Evolutionary conservation across 345 rosid genomes (phyloP).

Genomic region (Dovyalis caffra): DNA sequence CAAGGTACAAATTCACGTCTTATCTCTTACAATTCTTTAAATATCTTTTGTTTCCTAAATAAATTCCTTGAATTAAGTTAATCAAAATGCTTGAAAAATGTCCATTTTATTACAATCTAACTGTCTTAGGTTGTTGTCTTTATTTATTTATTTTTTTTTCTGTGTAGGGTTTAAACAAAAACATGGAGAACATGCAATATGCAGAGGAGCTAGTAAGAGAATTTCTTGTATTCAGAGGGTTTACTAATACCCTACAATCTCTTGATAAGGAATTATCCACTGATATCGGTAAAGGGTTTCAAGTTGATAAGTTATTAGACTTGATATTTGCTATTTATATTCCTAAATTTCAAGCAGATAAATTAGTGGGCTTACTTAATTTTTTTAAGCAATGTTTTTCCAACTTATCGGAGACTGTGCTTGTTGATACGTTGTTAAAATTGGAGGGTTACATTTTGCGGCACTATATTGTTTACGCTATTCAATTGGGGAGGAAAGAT

Average conservation of each 20-base stretch:
- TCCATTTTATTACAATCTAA: background rate
- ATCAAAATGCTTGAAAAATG: too few species aligned
- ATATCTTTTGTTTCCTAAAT: too few species aligned
- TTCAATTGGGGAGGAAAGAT: conserved; percentile 47
- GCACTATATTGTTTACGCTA: conserved; percentile 47
- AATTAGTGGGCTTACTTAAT: conserved; percentile 40
- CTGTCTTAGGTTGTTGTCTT: background rate
- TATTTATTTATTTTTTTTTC: background rate
- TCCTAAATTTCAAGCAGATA: conserved; percentile 56
- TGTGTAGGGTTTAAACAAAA: background rate
- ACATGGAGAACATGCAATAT: conserved; percentile 68
- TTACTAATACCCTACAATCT: conserved; percentile 55
- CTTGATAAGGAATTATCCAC: conserved; percentile 54
- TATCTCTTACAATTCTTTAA: background rate
- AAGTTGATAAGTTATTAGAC: conserved; percentile 54
- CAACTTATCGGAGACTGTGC: conserved; percentile 34
- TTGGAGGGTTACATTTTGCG: conserved; percentile 52
- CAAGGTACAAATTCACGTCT: background rate
- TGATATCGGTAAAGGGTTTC: conserved; percentile 64
- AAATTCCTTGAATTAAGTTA: too few species aligned
- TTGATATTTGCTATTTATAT: conserved; percentile 55
- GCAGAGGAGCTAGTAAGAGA: conserved; percentile 72
- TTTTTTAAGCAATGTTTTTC: conserved; percentile 61
- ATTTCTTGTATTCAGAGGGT: conserved; percentile 66
- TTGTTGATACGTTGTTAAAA: conserved; percentile 40